Evolutionary conservation across 2,329 filamentous ascomycete genomes (phyloP).

Genomic region (Pseudocercospora vitis): DNA sequence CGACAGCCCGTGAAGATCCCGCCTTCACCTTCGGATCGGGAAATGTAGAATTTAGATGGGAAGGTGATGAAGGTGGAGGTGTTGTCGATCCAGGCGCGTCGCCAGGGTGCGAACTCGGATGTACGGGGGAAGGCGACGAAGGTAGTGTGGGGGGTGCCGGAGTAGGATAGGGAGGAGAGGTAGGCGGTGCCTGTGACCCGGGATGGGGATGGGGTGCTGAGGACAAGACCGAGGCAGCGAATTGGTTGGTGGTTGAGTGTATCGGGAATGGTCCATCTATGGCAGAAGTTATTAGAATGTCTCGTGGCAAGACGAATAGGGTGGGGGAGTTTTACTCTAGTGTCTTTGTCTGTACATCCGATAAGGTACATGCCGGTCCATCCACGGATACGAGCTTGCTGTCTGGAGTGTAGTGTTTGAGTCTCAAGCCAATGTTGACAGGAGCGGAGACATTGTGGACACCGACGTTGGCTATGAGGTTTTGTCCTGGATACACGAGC

Average conservation of each 20-base stretch:
- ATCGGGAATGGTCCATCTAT: conserved; percentile 1
- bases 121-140: neutral
- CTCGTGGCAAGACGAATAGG: no score
- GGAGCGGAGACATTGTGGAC: neutral
- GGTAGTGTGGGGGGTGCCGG: neutral
- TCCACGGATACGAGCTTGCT: neutral
- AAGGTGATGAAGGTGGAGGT: neutral
- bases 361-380: neutral
- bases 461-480: neutral
- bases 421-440: neutral
- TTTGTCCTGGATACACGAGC: neutral
- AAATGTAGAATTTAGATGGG: neutral
- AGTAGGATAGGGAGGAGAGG: neutral
- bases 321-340: no score
- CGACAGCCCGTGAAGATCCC: neutral
- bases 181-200: neutral
- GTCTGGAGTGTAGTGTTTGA: neutral
- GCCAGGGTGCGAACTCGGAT: neutral
- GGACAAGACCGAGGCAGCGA: neutral
- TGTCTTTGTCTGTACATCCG: neutral
- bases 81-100: conserved; percentile 1
- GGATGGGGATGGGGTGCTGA: neutral
- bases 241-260: neutral
- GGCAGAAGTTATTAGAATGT: no score
- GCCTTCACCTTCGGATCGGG: neutral